phyloP scores from a whole-genome alignment of 108 stramenopile species.

The Parietichytrium sp. region DNA sequence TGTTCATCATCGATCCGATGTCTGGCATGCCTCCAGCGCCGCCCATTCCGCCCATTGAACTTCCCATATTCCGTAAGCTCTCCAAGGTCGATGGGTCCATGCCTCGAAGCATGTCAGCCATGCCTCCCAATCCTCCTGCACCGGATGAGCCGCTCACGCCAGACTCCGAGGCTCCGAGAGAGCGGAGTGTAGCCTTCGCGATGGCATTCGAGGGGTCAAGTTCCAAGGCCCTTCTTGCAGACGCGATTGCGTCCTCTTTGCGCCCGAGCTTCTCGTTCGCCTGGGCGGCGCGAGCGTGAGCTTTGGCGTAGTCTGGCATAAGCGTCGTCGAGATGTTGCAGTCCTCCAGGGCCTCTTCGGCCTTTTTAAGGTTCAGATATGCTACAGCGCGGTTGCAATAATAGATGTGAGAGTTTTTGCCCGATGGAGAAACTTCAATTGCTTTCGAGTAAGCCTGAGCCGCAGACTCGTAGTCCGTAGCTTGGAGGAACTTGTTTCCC shows the following conservation, averaged over 20 bases:
- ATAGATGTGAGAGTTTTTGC: background rate
- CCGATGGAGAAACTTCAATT: background rate
- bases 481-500: slow-evolving; percentile 32
- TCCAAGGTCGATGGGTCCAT: background rate
- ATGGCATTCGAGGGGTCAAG: background rate
- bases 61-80: background rate
- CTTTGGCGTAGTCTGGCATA: background rate
- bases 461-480: slow-evolving; percentile 12
- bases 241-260: background rate
- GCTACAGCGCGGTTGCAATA: slow-evolving; percentile 17
- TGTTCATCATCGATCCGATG: slow-evolving; percentile 25
- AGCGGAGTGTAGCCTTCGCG: background rate
- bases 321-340: background rate
- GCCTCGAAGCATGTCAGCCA: slow-evolving; percentile 32
- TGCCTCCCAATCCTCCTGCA: background rate
- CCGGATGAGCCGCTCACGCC: background rate
- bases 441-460: slow-evolving; percentile 25
- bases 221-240: slow-evolving; percentile 8
- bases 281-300: slow-evolving; percentile 5
- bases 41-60: background rate
- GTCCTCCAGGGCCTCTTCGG: background rate
- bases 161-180: background rate
- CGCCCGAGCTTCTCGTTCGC: background rate
- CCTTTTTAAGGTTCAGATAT: background rate
- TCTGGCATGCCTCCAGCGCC: slow-evolving; percentile 19